These are phyloP conservation scores for Endoconidiophora laricicola DNA, from an alignment of 2,329 filamentous ascomycete species.

Conservation along the genomic window DNA sequence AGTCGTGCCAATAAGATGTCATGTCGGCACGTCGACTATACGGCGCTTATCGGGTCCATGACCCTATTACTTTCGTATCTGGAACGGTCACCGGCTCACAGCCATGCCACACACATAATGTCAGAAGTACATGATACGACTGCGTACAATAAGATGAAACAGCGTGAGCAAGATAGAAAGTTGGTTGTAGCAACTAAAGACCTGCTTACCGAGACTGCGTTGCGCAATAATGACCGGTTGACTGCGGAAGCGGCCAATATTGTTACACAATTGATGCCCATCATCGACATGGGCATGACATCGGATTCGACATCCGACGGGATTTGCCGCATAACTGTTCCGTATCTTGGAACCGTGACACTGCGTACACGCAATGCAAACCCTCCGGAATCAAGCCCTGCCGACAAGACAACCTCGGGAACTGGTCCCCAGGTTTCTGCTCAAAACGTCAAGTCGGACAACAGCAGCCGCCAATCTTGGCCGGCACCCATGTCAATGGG, in stretches of 20 bases:
- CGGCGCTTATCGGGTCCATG: conserved; percentile 33
- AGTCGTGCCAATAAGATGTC: conserved; percentile 25
- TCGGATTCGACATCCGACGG: conserved; percentile 9
- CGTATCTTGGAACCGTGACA: conserved; percentile 31
- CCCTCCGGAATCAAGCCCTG: background rate
- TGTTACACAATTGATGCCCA: conserved; percentile 26
- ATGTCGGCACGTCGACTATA: conserved; percentile 33
- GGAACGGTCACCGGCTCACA: conserved; percentile 16
- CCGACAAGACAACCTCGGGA: background rate
- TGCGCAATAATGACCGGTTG: conserved; percentile 25
- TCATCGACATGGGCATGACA: conserved; percentile 20
- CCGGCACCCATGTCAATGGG: background rate
- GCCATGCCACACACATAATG: background rate
- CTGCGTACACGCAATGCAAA: conserved; percentile 19
- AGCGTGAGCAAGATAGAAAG: conserved; percentile 22
- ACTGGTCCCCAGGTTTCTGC: background rate
- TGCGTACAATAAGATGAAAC: conserved; percentile 14
- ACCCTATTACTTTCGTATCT: conserved; percentile 35
- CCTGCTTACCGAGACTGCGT: conserved; percentile 24
- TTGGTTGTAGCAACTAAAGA: conserved; percentile 23
- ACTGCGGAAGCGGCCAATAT: conserved; percentile 27
- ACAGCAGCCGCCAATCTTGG: background rate
- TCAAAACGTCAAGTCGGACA: too few species aligned
- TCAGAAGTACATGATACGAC: conserved; percentile 2
- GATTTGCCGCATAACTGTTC: conserved; percentile 26